Percentiles rank a stretch among this genome's conserved stretches.
phyloP scores from a whole-genome alignment of 306 rosid species.

The Fagus sylvatica region DNA sequence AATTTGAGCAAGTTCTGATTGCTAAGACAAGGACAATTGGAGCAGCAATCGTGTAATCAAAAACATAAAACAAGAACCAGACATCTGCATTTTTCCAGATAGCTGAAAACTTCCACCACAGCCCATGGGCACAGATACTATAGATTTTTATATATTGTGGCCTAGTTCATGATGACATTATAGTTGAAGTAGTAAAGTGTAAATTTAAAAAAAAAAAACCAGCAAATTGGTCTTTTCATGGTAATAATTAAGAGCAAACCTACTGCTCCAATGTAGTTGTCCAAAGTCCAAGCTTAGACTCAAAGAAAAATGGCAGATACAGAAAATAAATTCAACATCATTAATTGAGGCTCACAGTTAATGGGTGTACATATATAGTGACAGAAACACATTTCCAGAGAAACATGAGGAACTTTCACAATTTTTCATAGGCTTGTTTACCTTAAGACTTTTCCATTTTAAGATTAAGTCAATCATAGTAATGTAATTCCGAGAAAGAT shows the following conservation, averaged over 20 bases:
- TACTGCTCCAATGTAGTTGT: neutral
- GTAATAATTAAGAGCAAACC: neutral
- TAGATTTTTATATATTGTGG: neutral
- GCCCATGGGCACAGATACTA: neutral
- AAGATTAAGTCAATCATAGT: no score
- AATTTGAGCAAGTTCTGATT: no score
- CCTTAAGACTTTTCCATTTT: neutral
- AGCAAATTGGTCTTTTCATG: neutral
- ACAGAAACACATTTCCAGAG: neutral
- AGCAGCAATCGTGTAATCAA: neutral
- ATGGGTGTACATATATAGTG: neutral
- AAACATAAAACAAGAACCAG: neutral
- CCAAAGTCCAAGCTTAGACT: neutral
- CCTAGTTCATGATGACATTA: neutral
- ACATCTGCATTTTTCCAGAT: neutral
- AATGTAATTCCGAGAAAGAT: neutral
- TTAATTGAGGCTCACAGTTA: no score
- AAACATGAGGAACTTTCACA: neutral
- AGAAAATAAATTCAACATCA: neutral
- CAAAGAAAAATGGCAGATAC: neutral
- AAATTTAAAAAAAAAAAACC: neutral
- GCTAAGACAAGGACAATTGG: neutral
- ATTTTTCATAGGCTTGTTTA: neutral
- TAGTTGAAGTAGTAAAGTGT: neutral
- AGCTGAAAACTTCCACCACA: neutral